These are phyloP conservation scores for Beauveria sp. DNA, from an alignment of 2,329 filamentous ascomycete species.

Conservation along the genomic window DNA sequence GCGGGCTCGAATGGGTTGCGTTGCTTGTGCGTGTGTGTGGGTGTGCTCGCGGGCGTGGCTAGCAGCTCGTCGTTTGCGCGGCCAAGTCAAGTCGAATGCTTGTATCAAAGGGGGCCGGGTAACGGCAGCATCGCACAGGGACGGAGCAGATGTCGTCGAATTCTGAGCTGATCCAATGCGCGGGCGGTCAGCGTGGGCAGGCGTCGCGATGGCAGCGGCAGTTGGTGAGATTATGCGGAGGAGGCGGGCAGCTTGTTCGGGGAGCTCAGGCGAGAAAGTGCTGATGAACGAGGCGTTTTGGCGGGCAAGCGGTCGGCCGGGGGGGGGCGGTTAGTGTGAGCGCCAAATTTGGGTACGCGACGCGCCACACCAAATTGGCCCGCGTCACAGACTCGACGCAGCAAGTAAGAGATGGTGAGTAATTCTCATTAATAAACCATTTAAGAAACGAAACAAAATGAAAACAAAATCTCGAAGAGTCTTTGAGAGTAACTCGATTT, in stretches of 20 bases:
- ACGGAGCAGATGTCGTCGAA: neutral
- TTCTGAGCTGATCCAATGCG: conserved; percentile 2
- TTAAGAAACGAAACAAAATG: too few species aligned
- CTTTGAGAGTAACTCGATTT: neutral
- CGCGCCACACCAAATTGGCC: conserved; percentile 7
- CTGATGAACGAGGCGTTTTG: conserved; percentile 1
- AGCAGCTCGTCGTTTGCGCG: neutral
- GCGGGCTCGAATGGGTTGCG: too few species aligned
- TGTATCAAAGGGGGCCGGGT: conserved; percentile 6
- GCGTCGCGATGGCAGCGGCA: neutral
- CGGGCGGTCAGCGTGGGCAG: neutral
- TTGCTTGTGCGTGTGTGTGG: neutral
- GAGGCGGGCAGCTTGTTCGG: conserved; percentile 5
- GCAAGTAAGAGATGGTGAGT: neutral
- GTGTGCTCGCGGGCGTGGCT: neutral
- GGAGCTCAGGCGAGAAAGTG: conserved; percentile 1
- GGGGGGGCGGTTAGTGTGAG: neutral
- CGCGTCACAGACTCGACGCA: neutral
- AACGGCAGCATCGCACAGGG: conserved; percentile 8
- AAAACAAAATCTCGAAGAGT: too few species aligned
- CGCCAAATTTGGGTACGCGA: neutral
- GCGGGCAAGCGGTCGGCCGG: neutral
- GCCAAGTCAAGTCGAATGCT: neutral
- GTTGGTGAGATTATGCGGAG: conserved; percentile 5
- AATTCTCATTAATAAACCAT: neutral